Evolutionary conservation across 2,329 filamentous ascomycete genomes (phyloP), one percentile per base, ranked within the genome.

Genomic region (Grosmannia huntii): DNA sequence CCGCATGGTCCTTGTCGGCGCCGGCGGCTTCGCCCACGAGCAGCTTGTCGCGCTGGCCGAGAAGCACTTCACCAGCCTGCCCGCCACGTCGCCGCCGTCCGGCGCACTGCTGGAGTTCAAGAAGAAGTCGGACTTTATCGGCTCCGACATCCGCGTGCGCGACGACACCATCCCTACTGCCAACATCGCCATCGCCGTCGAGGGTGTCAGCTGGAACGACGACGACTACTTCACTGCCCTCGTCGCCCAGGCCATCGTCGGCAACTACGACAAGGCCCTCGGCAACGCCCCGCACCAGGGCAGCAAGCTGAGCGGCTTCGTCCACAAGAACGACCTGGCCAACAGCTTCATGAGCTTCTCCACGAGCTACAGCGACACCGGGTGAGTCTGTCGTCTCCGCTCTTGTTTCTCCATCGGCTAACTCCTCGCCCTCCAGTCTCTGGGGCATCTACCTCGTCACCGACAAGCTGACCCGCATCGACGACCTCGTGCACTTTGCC

Each of bases 261-360:
- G 94, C 71, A 99, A 99, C 85, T 99, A 95, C 85, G 94, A 99
- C 79, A 94, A 94, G 77, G 89, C 94, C 66, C 92, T 97, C 85
- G 94, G 95, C 71, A 96, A 94, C 75, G 94, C 94, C 61, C 87
- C 91, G 65, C 94, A 96, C 80, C 87, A 96, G 71, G 94, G 95
- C 68, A 96, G 90, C 88, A 96, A 95, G 83, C 89, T 99, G 68
- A 96, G 90, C 80, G 85, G 87, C 65, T 90, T 94, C 69, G 86
- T 99, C 66, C 89, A 95, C 81, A 86, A 95, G 76, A 84, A 97
- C 77, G 86, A 91, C 73, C 83, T 99, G 62, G 94, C 94, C 75
- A 99, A 96, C 81, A 96, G 91, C 84, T 99, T 96, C 83, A 99
- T 99, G 95, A 95, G 89, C 80, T 99, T 99, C 80, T 96, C 91